phyloP scores from a whole-genome alignment of 2,329 filamentous ascomycete genomes.

The Diaporthe ilicicola region DNA sequence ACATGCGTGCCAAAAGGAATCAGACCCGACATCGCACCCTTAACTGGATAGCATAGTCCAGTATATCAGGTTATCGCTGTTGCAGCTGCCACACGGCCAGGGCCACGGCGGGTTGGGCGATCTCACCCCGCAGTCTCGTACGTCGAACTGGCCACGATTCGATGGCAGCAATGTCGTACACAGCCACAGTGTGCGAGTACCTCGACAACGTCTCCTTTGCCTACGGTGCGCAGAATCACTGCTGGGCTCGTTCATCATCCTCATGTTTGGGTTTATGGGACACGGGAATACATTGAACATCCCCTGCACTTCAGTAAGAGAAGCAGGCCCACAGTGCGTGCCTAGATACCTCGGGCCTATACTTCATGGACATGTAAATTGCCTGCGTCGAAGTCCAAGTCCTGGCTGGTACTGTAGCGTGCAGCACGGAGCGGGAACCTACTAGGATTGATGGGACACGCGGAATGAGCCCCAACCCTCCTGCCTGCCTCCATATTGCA shows the following conservation, averaged over 20 bases:
- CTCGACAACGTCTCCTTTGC: background rate
- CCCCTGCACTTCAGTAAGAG: background rate
- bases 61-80: background rate
- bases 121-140: background rate
- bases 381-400: background rate
- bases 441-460: background rate
- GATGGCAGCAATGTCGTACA: background rate
- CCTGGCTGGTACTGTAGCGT: background rate
- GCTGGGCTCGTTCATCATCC: slow-evolving; percentile 8
- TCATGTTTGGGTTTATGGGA: slow-evolving; percentile 2
- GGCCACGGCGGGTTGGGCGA: no score
- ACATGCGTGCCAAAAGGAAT: background rate
- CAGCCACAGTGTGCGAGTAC: background rate
- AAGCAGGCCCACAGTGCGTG: background rate
- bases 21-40: background rate
- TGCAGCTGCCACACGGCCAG: background rate
- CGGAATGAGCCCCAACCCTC: background rate
- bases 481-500: no score
- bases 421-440: no score
- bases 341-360: background rate
- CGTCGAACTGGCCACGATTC: background rate
- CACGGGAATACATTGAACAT: background rate
- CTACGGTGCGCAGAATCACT: background rate
- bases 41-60: background rate
- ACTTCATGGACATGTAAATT: background rate